Conservation (phyloP, 225 moss, liverwort and hornwort genomes). For the Marchantia polymorpha region DNA sequence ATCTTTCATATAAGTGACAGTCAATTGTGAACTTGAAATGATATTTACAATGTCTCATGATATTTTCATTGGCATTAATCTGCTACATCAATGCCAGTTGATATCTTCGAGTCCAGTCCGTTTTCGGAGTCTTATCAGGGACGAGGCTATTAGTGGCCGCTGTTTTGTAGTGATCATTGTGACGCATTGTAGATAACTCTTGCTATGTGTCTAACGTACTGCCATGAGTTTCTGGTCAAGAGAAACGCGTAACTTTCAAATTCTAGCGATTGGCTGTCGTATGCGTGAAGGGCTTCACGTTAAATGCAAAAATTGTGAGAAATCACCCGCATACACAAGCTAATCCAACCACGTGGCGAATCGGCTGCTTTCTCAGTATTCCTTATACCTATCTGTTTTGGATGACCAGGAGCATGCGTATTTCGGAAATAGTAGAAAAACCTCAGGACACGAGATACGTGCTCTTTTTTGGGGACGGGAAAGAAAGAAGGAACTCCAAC, state of each 20-base stretch:
- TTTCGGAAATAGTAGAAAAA: constrained; percentile 12
- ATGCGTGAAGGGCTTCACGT: background rate
- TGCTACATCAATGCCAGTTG: too few relatives aligned
- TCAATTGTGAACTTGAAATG: too few relatives aligned
- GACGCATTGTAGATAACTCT: too few relatives aligned
- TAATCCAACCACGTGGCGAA: background rate
- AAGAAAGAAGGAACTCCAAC: constrained; percentile 26
- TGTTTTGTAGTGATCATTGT: too few relatives aligned
- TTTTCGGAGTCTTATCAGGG: too few relatives aligned
- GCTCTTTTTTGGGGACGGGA: constrained; percentile 39
- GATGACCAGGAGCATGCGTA: background rate
- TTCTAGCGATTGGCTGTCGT: background rate
- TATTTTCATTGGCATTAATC: too few relatives aligned
- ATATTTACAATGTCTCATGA: too few relatives aligned
- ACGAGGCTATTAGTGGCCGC: too few relatives aligned
- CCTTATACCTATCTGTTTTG: background rate
- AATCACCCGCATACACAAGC: background rate
- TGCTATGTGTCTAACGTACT: background rate
- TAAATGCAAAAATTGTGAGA: background rate
- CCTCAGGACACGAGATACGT: background rate
- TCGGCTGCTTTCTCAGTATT: background rate
- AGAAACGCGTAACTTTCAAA: too few relatives aligned
- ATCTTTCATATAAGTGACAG: too few relatives aligned
- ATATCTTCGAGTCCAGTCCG: too few relatives aligned
- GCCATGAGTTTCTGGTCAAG: too few relatives aligned